Percentiles rank a stretch among this genome's conserved stretches.
These are phyloP conservation scores for Ogataea pignaliae DNA, from an alignment of 805 yeast species.

Conservation along the genomic window DNA sequence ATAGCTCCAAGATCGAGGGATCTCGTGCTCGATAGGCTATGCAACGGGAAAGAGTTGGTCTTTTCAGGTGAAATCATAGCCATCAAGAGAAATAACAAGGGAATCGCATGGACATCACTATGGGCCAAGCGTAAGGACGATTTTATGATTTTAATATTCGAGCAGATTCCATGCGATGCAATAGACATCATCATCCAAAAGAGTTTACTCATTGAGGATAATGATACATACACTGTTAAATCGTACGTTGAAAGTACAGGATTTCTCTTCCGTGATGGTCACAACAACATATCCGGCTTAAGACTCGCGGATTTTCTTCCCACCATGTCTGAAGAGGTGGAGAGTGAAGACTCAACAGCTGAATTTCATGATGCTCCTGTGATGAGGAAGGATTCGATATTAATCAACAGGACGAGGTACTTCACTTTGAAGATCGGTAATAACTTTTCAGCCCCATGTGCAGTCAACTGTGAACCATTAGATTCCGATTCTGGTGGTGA, in stretches of 20 bases:
- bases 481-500: constrained; percentile 36
- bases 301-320: constrained; percentile 20
- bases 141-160: constrained; percentile 77
- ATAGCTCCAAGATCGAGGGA: constrained; percentile 72
- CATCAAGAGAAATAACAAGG: constrained; percentile 60
- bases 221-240: constrained; percentile 16
- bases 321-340: constrained; percentile 15
- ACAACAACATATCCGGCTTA: constrained; percentile 13
- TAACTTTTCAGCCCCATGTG: constrained; percentile 61
- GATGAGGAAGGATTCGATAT: constrained; percentile 34
- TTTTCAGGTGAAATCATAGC: constrained; percentile 86
- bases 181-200: constrained; percentile 51
- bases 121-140: constrained; percentile 83
- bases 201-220: constrained; percentile 17
- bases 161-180: constrained; percentile 75
- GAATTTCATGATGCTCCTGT: constrained; percentile 9
- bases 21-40: constrained; percentile 58
- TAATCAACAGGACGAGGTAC: constrained; percentile 57
- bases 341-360: neutral
- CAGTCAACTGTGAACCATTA: constrained; percentile 58
- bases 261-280: constrained; percentile 17
- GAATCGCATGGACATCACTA: constrained; percentile 76
- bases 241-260: constrained; percentile 21
- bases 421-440: constrained; percentile 48
- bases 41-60: constrained; percentile 42